Base-by-base conservation (phyloP, 257 asterid species). In the Anisodus tanguticus region DNA sequence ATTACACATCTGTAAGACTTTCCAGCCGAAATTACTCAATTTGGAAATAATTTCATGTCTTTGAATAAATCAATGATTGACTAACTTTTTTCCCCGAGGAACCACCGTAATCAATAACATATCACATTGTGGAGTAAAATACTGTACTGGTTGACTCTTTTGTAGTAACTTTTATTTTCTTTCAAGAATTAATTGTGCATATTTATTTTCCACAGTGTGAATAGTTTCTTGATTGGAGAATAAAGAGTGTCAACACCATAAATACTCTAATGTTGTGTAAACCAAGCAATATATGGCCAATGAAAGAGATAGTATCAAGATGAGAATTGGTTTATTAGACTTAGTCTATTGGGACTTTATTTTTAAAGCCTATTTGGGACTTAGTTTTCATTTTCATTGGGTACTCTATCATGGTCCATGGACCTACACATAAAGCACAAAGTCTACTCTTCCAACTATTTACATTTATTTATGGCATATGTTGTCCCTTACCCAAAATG, bases 301-400 rank as follows among this genome's bases (percentile, higher is more conserved):
- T 74, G 43, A 51, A 51, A 76, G 81, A 51, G 81, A 76, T 19
- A 13, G 60, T 22, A 51, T 76, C 6, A 76, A 49, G 8, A 74
- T 49, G 81, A 47, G 81, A 74, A 51, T 51, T 76, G 22, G 47
- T 74, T 47, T 47, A 74, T 47, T 3, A 26, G 81, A 76, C 81
- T 76, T 0, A 3, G 81, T 76, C 63, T 12, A 51, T 26, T 51
- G 45, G 63, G 63, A 49, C 19, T 12, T 72, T 5, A 5, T 11
- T 8, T 15, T 3, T 37, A 49, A 49, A 49, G 1, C 41, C 8
- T 69, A 69, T 41, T 16, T 41, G 54, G 78, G 15, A 26, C 39
- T 76, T 76, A 26, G 26, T 49, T 26, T 68, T 51, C 63, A 12
- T 76, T 76, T 51, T 51, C 63, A 22, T 1, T 6, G 47, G 63